Percentiles rank a stretch among this genome's conserved stretches.
Evolutionary conservation across 257 asterid species (phyloP).

Genomic region (Henckelia pumila): DNA sequence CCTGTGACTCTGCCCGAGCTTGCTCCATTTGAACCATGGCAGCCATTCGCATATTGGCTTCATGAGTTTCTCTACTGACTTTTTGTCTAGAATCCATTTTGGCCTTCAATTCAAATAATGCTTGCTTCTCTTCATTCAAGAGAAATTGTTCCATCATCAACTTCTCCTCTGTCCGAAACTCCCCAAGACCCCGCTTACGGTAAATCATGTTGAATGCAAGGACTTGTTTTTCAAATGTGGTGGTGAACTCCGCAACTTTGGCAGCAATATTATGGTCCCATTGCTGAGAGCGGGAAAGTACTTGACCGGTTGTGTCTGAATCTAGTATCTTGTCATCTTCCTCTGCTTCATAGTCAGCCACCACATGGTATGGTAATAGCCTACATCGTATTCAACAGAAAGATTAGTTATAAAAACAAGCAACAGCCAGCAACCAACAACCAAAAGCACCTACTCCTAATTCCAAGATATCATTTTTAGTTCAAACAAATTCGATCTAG

Average conservation of each 20-base stretch:
- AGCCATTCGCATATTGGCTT: conserved; percentile 73
- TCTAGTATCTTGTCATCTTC: conserved; percentile 98
- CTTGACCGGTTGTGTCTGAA: conserved; percentile 79
- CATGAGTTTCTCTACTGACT: conserved; percentile 58
- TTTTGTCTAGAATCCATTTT: conserved; percentile 68
- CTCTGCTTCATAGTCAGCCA: conserved; percentile 99
- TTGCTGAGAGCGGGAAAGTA: conserved; percentile 94
- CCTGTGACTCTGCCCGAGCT: conserved; percentile 71
- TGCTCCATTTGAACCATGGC: conserved; percentile 68
- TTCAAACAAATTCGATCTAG: neutral
- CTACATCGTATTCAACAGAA: conserved; percentile 35
- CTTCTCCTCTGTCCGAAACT: conserved; percentile 93
- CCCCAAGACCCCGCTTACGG: conserved; percentile 80
- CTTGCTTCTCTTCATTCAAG: conserved; percentile 76
- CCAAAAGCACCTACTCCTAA: neutral
- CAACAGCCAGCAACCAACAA: neutral
- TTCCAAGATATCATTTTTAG: neutral
- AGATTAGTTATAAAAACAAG: neutral
- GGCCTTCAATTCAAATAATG: conserved; percentile 53
- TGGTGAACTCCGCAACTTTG: conserved; percentile 94
- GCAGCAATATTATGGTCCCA: conserved; percentile 97
- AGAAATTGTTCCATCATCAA: conserved; percentile 88
- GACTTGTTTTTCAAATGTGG: conserved; percentile 97
- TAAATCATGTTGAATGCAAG: conserved; percentile 90
- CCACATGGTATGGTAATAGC: conserved; percentile 96